These are phyloP conservation scores for Sporisorium sorghi DNA, from an alignment of 1,284 basidiomycete species.

Conservation along the genomic window DNA sequence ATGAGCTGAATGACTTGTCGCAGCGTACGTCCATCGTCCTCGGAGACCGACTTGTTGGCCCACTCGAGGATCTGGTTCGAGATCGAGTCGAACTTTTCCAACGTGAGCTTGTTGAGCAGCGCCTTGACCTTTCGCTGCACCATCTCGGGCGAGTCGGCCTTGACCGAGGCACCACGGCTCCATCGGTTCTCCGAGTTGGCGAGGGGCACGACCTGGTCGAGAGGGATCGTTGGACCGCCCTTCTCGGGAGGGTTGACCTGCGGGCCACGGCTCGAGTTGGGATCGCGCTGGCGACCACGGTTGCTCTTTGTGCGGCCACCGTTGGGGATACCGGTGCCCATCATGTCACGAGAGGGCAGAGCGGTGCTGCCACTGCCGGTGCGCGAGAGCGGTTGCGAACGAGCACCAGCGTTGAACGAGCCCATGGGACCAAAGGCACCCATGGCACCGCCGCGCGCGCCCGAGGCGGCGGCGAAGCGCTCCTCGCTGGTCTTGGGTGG, in stretches of 20 bases:
- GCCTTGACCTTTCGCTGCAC: conserved; percentile 94
- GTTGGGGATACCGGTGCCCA: conserved; percentile 66
- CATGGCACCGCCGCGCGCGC: conserved; percentile 48
- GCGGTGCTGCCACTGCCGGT: conserved; percentile 66
- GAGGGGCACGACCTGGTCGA: conserved; percentile 77
- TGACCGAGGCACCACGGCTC: conserved; percentile 69
- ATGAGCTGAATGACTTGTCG: conserved; percentile 95
- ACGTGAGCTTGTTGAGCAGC: conserved; percentile 94
- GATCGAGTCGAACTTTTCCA: conserved; percentile 96
- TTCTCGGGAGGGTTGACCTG: conserved; percentile 69
- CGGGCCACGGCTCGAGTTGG: conserved; percentile 55
- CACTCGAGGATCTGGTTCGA: conserved; percentile 90
- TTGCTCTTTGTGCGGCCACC: conserved; percentile 65
- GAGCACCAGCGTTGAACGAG: conserved; percentile 62
- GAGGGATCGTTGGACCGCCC: conserved; percentile 71
- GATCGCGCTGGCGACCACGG: conserved; percentile 65
- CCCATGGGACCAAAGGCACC: conserved; percentile 66
- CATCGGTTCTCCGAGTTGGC: conserved; percentile 85
- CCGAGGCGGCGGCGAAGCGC: conserved; percentile 64
- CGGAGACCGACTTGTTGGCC: conserved; percentile 92
- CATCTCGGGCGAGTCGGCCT: conserved; percentile 79
- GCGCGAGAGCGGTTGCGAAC: conserved; percentile 66
- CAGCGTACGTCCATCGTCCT: conserved; percentile 91
- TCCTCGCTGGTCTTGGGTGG: conserved; percentile 68
- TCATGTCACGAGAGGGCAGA: conserved; percentile 67